Base-by-base conservation (phyloP, 257 asterid species). In the Scutellaria galericulata region DNA sequence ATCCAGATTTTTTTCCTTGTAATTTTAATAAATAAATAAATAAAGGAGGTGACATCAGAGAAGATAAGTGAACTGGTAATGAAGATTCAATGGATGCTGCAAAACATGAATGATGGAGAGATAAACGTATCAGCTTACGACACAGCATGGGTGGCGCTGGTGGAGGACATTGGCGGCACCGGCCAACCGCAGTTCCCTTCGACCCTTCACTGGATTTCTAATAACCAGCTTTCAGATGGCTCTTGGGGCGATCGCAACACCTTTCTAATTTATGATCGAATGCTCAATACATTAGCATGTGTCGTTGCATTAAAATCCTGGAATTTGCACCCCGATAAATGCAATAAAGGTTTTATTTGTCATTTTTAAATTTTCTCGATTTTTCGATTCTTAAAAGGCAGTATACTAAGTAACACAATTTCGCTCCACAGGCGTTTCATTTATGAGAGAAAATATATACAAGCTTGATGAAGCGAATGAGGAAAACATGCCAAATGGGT, bases 401-500 rank as follows among this genome's bases (percentile, higher is more conserved):
- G n/a, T n/a, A n/a, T 0, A 18, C 18, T 18, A 18, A 18, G 18
- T 18, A 18, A 0, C 18, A 18, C 18, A 18, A 18, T 18, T 18
- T 24, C 27, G 27, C 27, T 31, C 3, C 37, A 11, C 31, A 71
- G 75, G 68, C 27, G 57, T 71, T 5, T 27, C 27, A 39, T 87
- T 69, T 62, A 66, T 85, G 2, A 78, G 68, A 37, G 85, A 83
- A 31, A 81, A 79, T 50, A 50, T 81, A 48, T 2, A 41, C 3
- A 72, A 76, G 64, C 81, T 81, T 5, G 51, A 39, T 31, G 70
- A 42, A 2, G 83, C 70, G 2, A 13, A 76, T 31, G 79, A 39
- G 5, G 86, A 83, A 54, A 73, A 80, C 74, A 75, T 83, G 81
- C 71, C 84, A 2, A 52, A 61, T 46, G 75, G 68, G 0, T 76